A percentile compares a stretch with the other conserved stretches of the same genome.
Conservation (phyloP, 495 filamentous ascomycete species). For the Penicillium atrosanguineum region DNA sequence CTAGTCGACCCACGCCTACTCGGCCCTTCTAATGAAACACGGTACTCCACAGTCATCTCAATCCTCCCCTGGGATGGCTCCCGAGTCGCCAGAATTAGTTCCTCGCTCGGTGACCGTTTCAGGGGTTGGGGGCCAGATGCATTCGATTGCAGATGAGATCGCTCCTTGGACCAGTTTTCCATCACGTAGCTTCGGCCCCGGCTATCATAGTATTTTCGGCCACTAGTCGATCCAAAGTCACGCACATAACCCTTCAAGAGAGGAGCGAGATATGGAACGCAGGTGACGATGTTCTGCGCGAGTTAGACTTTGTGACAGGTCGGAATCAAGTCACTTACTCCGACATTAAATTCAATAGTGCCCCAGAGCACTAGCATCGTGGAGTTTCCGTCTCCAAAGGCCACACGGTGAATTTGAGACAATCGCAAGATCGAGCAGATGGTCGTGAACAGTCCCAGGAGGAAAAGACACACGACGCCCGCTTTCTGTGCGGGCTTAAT, state of each 20-base stretch:
- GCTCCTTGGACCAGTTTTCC: slow-evolving; percentile 32
- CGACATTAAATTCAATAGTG: slow-evolving; percentile 58
- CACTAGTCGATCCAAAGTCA: slow-evolving; percentile 30
- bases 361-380: slow-evolving; percentile 59
- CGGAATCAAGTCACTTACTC: slow-evolving; percentile 27
- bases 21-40: slow-evolving; percentile 32
- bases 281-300: slow-evolving; percentile 46
- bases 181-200: slow-evolving; percentile 27
- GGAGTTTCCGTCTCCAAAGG: slow-evolving; percentile 51
- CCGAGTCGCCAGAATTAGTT: slow-evolving; percentile 38
- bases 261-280: slow-evolving; percentile 45
- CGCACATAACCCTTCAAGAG: slow-evolving; percentile 37
- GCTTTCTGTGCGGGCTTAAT: slow-evolving; percentile 50
- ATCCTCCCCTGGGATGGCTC: slow-evolving; percentile 33
- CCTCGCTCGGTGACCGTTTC: slow-evolving; percentile 39
- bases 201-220: slow-evolving; percentile 23
- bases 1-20: neutral
- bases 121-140: slow-evolving; percentile 23
- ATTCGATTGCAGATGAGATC: slow-evolving; percentile 27
- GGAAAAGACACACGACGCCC: slow-evolving; percentile 52
- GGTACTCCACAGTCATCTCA: slow-evolving; percentile 47
- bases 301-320: slow-evolving; percentile 1
- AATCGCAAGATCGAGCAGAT: slow-evolving; percentile 55
- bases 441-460: slow-evolving; percentile 58
- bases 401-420: slow-evolving; percentile 52